Percentiles rank a stretch among this genome's conserved stretches.
These are phyloP conservation scores for Apodospora peruviana DNA, from an alignment of 495 filamentous ascomycete genomes.

Conservation along the genomic window DNA sequence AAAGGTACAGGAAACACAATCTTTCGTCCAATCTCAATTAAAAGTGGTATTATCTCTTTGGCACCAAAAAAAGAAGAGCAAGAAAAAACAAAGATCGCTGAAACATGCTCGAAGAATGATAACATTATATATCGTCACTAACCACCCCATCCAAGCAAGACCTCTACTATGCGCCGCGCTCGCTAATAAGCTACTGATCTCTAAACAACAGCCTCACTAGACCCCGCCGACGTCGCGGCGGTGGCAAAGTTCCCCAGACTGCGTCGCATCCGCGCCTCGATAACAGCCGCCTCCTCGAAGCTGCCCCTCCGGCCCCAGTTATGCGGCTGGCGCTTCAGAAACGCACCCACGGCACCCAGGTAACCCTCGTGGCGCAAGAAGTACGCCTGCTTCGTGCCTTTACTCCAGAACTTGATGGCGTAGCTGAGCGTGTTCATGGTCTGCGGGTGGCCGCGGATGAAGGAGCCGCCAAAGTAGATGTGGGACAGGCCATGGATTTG, in stretches of 20 bases:
- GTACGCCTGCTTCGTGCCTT: conserved; percentile 89
- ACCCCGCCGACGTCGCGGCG: too few species aligned
- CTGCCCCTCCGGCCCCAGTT: conserved; percentile 90
- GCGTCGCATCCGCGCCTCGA: conserved; percentile 7
- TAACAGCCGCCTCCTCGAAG: conserved; percentile 36
- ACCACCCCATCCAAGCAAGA: too few species aligned
- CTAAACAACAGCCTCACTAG: neutral
- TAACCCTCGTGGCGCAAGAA: conserved; percentile 96
- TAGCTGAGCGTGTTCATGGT: conserved; percentile 96
- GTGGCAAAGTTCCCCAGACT: too few species aligned
- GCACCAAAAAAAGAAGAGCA: neutral
- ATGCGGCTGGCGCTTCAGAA: conserved; percentile 79
- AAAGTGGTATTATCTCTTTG: too few species aligned
- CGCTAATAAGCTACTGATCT: too few species aligned
- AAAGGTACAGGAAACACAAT: too few species aligned
- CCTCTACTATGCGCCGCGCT: too few species aligned
- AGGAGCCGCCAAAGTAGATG: conserved; percentile 96
- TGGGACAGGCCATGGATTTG: conserved; percentile 84
- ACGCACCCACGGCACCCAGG: conserved; percentile 92
- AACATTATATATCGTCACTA: too few species aligned
- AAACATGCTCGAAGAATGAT: too few species aligned
- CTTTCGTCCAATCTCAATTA: too few species aligned
- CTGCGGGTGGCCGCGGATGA: conserved; percentile 92
- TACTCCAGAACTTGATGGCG: conserved; percentile 95
- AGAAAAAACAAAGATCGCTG: neutral